Evolutionary conservation across 345 rosid genomes (phyloP), one percentile per base, ranked within the genome.

Genomic region (Durio zibethinus): DNA sequence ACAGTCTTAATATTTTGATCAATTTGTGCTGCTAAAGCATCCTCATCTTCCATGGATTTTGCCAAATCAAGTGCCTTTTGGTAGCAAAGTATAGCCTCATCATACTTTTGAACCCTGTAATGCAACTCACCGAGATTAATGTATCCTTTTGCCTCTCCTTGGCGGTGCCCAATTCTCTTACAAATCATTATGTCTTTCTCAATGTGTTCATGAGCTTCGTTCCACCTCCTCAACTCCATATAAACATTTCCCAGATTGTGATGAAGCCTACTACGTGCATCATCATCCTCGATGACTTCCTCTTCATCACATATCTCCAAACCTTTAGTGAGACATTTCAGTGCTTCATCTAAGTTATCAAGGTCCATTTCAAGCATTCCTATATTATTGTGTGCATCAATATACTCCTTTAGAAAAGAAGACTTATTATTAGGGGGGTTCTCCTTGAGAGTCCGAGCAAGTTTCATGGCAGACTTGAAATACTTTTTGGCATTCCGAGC

Each of bases 121-220:
- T 91, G 94, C 83, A 91, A 75, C 76, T 93, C 97, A 40, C 97
- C 99, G 23, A 96, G 99, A 86, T 93, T 96, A 67, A 96, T 91
- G 69, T 89, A 93, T 63, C 97, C 99, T 79, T 96, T 96, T 54
- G 99, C 98, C 88, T 93, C 97, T 66, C 98, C 99, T 83, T 92
- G 92, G 70, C 79, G 12, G 73, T 96, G 98, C 71, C 80, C 86
- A 35, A 93, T 92, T 72, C 81, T 83, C 83, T 86, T 88, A 77
- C 99, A 96, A 73, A 96, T 93, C 47, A 80, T 72, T 53, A 96
- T 90, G 80, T 96, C 98, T 84, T 88, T 91, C 83, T 90, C 89
- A 67, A 91, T 89, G 74, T 96, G 97, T 35, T 89, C 76, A 73
- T 82, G 78, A 62, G 98, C 96, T 83, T 90, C 83, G 50, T 83